Evolutionary conservation across 2,329 filamentous ascomycete genomes (phyloP), one percentile per base, ranked within the genome.

Genomic region (Ophioceras dolichostomum): DNA sequence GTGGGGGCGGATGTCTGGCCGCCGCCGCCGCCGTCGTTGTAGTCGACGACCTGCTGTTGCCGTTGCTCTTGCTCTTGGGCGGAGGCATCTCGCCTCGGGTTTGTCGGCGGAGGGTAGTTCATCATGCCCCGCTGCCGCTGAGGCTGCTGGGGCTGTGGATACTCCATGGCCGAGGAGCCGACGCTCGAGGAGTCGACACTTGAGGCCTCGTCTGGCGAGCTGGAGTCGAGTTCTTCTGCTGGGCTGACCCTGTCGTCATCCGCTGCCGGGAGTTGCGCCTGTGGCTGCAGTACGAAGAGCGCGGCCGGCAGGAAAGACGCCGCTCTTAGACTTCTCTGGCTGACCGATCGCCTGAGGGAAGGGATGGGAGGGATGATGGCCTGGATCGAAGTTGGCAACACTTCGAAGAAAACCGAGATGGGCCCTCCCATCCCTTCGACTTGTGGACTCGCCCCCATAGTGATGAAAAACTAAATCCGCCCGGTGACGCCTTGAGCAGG

Each of bases 321-420:
- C 21, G 18, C 13, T 29, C 32, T 20, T 16, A 26, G 19, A 18
- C 16, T 17, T 7, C 21, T 38, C 27, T 17, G 20, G 30, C 20
- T 41, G 14, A 41, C 41, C 1, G 43, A 31, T 6, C 41, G 42
- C 12, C 45, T 39, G 5, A 48, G 24, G 10, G 40, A 43, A 2
- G 42, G 40, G 14, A 48, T 37, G 19, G 32, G 39, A 13, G 46
- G 41, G 14, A 48, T 44, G 18, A 45, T 43, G 10, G 46, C 42
- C 37, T 48, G 46, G 34, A 48, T 40, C n/a, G 39, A 45, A 21
- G 41, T 51, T 41, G 37, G 51, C 39, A 47, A 31, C 7, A 37
- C 36, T 31, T 37, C 36, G 10, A 37, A 37, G 16, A 37, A 31
- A 20, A 37, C 29, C 14, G 36, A 37, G 28, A 30, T 37, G n/a